phyloP scores from a whole-genome alignment of 805 yeast species.

The Candida bentonensis region DNA sequence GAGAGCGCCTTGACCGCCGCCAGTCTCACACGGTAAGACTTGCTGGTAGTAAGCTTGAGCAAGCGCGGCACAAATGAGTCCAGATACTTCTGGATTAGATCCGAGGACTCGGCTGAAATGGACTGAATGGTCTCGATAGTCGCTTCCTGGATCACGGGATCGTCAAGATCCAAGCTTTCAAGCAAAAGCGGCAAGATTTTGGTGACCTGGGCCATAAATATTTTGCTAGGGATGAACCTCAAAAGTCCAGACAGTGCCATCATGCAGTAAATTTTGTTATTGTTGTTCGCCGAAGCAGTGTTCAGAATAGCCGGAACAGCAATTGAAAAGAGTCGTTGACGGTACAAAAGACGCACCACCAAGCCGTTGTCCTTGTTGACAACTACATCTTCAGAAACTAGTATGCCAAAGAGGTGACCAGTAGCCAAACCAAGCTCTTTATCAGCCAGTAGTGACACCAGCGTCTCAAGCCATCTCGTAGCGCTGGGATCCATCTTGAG shows the following conservation, averaged over 20 bases:
- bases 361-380: not conserved
- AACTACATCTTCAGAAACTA: not conserved
- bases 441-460: not conserved
- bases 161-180: not conserved
- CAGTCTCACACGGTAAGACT: not conserved
- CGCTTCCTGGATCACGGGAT: not conserved
- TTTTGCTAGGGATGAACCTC: not conserved
- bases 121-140: not conserved
- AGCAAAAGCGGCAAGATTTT: not conserved
- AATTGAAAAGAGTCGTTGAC: not conserved
- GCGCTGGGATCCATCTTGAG: not conserved
- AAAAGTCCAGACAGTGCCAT: not conserved
- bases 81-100: not conserved
- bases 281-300: not conserved
- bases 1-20: not conserved
- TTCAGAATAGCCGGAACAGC: not conserved
- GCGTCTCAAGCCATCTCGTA: not conserved
- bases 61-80: not conserved
- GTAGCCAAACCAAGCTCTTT: not conserved
- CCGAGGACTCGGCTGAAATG: not conserved
- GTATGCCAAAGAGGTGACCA: not conserved
- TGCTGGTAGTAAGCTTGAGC: not conserved
- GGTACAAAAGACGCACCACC: not conserved
- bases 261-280: not conserved
- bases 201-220: not conserved